Conservation (phyloP, 768 basidiomycete species). For the Phylloporus rhodoxanthus region DNA sequence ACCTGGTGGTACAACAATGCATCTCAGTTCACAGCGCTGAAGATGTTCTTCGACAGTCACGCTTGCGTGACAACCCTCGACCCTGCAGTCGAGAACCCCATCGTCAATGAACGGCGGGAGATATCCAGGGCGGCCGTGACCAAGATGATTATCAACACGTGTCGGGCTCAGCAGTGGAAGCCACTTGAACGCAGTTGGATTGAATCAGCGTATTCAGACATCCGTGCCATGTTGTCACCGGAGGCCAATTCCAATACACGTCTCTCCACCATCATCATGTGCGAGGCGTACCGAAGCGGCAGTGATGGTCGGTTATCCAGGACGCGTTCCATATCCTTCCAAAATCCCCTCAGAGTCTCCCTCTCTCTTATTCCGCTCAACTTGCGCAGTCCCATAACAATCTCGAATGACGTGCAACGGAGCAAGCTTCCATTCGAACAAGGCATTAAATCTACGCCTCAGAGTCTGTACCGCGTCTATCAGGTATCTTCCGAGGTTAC, state of each 20-base stretch:
- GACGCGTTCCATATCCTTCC: conserved; percentile 22
- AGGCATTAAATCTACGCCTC: conserved; percentile 2
- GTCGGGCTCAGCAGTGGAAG: conserved; percentile 24
- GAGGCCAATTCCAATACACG: conserved; percentile 1
- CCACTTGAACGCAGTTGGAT: conserved; percentile 24
- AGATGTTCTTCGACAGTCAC: conserved; percentile 26
- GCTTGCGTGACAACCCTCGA: conserved; percentile 33
- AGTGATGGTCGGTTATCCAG: neutral
- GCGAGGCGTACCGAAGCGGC: conserved; percentile 11
- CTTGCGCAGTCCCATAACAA: conserved; percentile 20
- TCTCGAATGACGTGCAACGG: conserved; percentile 11
- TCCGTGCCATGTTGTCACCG: conserved; percentile 21
- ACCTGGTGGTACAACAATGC: conserved; percentile 29
- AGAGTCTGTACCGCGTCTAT: conserved; percentile 18
- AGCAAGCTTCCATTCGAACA: conserved; percentile 21
- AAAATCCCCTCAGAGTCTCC: conserved; percentile 17
- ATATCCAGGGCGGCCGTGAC: conserved; percentile 21
- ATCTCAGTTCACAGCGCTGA: conserved; percentile 15
- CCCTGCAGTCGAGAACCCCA: conserved; percentile 6
- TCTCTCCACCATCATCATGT: conserved; percentile 21
- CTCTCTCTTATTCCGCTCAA: conserved; percentile 8
- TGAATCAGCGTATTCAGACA: conserved; percentile 23
- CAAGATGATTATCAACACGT: conserved; percentile 17
- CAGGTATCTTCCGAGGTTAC: conserved; percentile 10
- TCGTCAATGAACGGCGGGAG: conserved; percentile 15